Conservation (phyloP, 2,329 filamentous ascomycete species). For the Botryotinia globosa region DNA sequence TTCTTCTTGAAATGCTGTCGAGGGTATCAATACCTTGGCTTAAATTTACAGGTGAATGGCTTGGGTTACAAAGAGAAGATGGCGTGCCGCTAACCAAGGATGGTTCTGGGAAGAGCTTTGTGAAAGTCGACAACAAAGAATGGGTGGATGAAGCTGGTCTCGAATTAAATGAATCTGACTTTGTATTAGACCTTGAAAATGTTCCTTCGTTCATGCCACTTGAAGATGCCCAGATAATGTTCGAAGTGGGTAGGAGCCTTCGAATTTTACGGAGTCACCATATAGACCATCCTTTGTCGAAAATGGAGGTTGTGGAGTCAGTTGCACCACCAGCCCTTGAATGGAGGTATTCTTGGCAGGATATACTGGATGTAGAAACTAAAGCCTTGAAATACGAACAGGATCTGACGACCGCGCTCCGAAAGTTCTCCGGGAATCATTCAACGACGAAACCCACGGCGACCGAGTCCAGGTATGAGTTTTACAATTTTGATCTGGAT, state of each 20-base stretch:
- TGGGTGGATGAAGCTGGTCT: conserved; percentile 59
- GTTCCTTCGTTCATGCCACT: conserved; percentile 70
- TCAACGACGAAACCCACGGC: neutral
- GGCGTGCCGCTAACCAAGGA: conserved; percentile 52
- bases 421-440: neutral
- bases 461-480: neutral
- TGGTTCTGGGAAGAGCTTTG: conserved; percentile 53
- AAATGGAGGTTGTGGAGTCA: conserved; percentile 46
- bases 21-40: conserved; percentile 65
- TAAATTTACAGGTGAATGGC: conserved; percentile 68
- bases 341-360: conserved; percentile 71
- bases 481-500: conserved; percentile 31
- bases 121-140: conserved; percentile 54
- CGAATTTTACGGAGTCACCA: conserved; percentile 70
- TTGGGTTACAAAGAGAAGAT: conserved; percentile 62
- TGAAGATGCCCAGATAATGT: conserved; percentile 69
- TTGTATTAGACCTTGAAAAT: conserved; percentile 58
- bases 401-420: conserved; percentile 41
- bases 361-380: conserved; percentile 61
- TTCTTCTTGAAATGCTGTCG: conserved; percentile 65
- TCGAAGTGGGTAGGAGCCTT: conserved; percentile 75
- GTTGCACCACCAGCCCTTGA: conserved; percentile 55
- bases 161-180: conserved; percentile 57
- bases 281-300: conserved; percentile 65
- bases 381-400: conserved; percentile 55